Evolutionary conservation across 73 alveolate genomes (phyloP).

Genomic region (Blepharisma stoltei): DNA sequence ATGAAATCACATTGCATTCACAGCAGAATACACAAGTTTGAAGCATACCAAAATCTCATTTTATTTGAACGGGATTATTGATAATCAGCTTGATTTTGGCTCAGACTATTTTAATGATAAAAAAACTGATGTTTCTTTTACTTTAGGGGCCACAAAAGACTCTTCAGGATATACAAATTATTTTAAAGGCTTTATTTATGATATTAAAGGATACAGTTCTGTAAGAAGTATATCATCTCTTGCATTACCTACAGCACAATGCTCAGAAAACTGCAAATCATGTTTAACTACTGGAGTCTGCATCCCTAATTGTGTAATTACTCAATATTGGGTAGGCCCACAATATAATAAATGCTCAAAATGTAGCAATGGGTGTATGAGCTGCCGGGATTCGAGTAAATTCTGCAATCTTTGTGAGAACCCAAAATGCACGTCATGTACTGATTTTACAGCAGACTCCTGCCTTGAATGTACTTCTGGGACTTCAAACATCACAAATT

Average conservation of each 20-base stretch:
- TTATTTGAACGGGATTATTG: neutral
- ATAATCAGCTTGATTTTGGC: neutral
- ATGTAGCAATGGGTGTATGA: neutral
- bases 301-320: neutral
- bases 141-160: neutral
- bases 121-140: neutral
- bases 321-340: neutral
- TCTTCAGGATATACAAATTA: neutral
- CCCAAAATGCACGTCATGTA: neutral
- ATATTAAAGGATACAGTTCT: neutral
- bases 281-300: constrained; percentile 5
- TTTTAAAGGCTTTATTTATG: neutral
- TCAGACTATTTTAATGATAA: neutral
- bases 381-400: neutral
- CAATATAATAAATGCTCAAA: neutral
- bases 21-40: neutral
- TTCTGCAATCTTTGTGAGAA: neutral
- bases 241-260: neutral
- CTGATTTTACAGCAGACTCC: neutral
- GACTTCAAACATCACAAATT: neutral
- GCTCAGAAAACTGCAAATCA: neutral
- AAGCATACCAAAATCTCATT: neutral
- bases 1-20: neutral
- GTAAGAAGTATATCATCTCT: too few relatives aligned
- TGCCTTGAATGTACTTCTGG: neutral